Base-by-base conservation (phyloP, 108 stramenopile species). In the Thalassiosira profunda region DNA sequence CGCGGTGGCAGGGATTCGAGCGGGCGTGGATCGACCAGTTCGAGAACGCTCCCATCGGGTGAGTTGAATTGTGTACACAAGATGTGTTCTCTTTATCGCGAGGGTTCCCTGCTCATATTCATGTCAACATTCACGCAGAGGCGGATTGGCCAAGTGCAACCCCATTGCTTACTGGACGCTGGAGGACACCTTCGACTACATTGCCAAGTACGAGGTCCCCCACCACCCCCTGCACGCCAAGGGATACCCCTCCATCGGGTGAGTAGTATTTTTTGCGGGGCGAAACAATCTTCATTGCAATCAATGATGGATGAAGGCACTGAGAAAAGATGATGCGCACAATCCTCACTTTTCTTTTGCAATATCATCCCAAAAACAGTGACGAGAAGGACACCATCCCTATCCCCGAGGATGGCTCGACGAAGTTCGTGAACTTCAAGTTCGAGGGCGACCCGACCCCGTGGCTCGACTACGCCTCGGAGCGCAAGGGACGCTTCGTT, bases 91-190 rank as follows among this genome's bases (percentile, higher is more conserved):
- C 33, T 15, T 53, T 5, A 36, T 4, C 14, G 33, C 21, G 7
- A 4, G 21, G 14, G 17, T 3, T 28, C 15, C 12, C 26, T 8
- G 18, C 36, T 33, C 20, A 31, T 5, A 35, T 4, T 26, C 20
- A 2, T 23, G 37, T 36, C 54, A 52, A 52, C 12, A 53, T 31
- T 53, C 29, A 31, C 17, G n/a, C n/a, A 57, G 55, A 48, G 95
- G 95, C 56, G 95, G 95, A 49, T 72, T 96, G 49, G 91, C 95
- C 84, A 96, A 96, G 83, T 93, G 91, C 83, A 98, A 98, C 74
- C 98, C 98, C 31, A 74, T 98, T 14, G 97, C 98, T 48, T 98
- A 97, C 93, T 97, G 98, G 98, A 88, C 95, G 14, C 76, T 98
- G 29, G 98, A 98, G 83, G 98, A 98, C 86, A 92, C 90, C 65